Evolutionary conservation across 306 rosid species (phyloP).

Genomic region (Cotoneaster glaucophyllus): DNA sequence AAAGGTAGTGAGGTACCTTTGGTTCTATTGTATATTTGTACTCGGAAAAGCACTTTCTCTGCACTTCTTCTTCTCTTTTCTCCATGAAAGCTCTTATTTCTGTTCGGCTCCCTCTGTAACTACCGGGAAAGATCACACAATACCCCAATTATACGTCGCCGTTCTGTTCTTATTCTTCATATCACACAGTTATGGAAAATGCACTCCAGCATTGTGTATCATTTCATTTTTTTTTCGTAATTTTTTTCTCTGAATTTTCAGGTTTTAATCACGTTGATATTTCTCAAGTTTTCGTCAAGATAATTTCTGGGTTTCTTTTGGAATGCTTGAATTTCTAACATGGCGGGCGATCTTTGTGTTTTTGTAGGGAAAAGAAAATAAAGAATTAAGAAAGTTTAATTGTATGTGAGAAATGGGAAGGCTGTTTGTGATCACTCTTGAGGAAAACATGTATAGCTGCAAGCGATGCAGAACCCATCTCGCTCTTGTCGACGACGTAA

Average conservation of each 20-base stretch:
- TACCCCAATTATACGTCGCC: not conserved
- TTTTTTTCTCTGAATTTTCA: not conserved
- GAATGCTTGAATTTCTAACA: not conserved
- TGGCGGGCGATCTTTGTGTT: constrained; percentile 5
- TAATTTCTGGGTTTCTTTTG: constrained; percentile 15
- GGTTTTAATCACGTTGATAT: not conserved
- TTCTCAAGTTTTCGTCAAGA: not conserved
- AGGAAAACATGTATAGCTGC: constrained; percentile 64
- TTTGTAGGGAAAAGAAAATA: constrained; percentile 2
- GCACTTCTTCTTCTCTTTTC: not conserved
- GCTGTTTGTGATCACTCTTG: constrained; percentile 48
- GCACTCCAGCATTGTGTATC: not conserved
- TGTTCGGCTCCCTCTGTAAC: not conserved
- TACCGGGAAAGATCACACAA: not conserved
- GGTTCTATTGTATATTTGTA: not conserved
- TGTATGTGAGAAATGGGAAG: constrained; percentile 54
- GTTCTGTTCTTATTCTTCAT: not conserved
- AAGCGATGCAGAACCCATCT: constrained; percentile 57
- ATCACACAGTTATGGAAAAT: no score
- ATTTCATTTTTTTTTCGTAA: not conserved
- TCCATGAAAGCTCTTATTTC: not conserved
- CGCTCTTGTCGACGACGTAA: constrained; percentile 46
- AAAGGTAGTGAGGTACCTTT: not conserved
- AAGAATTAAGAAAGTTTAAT: constrained; percentile 1
- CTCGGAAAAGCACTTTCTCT: not conserved